phyloP scores from a whole-genome alignment of 1,284 basidiomycete genomes.

The Sphagnurus paluster region DNA sequence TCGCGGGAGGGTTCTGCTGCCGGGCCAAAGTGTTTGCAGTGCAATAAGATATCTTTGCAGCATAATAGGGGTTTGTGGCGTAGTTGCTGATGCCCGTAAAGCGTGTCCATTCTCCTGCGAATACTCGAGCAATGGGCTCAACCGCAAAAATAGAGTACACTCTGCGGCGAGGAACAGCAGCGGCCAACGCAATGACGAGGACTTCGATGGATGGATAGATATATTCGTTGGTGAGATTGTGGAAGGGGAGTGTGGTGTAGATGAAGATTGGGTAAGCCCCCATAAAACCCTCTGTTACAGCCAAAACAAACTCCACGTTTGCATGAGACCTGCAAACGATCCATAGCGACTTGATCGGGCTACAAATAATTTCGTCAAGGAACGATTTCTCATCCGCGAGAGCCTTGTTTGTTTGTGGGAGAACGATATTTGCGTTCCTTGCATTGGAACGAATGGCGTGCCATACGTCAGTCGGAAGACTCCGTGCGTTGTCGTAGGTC shows the following conservation, averaged over 20 bases:
- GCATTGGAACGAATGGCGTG: conserved; percentile 38
- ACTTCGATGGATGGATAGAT: conserved; percentile 34
- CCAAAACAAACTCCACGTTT: conserved; percentile 53
- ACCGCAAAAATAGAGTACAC: conserved; percentile 70
- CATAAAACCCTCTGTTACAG: conserved; percentile 52
- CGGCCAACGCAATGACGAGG: conserved; percentile 34
- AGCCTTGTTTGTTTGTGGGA: conserved; percentile 46
- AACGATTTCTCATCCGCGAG: too few relatives aligned
- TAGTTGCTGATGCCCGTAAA: conserved; percentile 39
- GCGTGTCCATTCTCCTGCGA: conserved; percentile 49
- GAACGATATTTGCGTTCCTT: conserved; percentile 52
- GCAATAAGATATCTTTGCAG: conserved; percentile 58
- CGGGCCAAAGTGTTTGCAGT: conserved; percentile 42
- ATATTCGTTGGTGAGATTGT: conserved; percentile 30
- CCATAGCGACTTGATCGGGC: too few relatives aligned
- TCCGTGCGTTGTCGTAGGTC: conserved; percentile 19
- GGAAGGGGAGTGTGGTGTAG: conserved; percentile 37
- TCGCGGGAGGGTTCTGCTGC: conserved; percentile 26
- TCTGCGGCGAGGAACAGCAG: conserved; percentile 34
- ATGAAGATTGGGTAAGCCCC: conserved; percentile 62
- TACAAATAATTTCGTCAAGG: too few relatives aligned
- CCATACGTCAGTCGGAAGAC: conserved; percentile 36
- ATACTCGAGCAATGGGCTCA: conserved; percentile 45
- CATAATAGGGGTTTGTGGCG: conserved; percentile 54
- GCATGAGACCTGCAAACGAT: conserved; percentile 40